Percentiles rank a stretch among this genome's conserved stretches.
phyloP scores from a whole-genome alignment of 768 basidiomycete species.

The Collybiopsis luxurians region DNA sequence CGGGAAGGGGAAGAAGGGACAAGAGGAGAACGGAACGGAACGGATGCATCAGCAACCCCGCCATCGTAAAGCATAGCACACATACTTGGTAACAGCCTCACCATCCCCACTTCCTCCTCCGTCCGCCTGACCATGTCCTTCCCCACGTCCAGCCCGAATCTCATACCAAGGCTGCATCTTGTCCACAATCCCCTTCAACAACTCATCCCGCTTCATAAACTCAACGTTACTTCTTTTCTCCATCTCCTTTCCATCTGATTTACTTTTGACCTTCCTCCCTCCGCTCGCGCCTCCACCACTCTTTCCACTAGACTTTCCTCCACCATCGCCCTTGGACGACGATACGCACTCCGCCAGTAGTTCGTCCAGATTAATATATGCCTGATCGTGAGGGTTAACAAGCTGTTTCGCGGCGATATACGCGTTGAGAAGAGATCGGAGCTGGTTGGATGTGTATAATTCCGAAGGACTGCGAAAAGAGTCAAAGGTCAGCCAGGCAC shows the following conservation, averaged over 20 bases:
- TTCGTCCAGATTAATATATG: conserved; percentile 69
- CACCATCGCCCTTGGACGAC: too few relatives aligned
- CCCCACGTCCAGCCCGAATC: conserved; percentile 43
- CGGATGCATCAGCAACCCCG: too few relatives aligned
- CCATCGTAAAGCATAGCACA: too few relatives aligned
- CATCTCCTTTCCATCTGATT: not conserved
- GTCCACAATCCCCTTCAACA: conserved; percentile 47
- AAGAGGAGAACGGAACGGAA: not conserved
- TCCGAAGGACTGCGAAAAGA: conserved; percentile 38
- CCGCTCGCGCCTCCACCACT: too few relatives aligned
- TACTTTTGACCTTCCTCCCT: conserved; percentile 5
- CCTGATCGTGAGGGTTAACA: conserved; percentile 62
- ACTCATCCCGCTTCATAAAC: conserved; percentile 67
- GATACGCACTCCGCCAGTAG: conserved; percentile 32
- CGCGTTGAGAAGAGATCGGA: conserved; percentile 54
- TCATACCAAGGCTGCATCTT: conserved; percentile 82
- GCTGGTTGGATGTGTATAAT: conserved; percentile 54
- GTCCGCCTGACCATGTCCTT: too few relatives aligned
- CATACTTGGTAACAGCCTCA: conserved; percentile 61
- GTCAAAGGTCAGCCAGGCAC: not conserved
- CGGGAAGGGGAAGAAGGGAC: not conserved
- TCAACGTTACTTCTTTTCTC: conserved; percentile 23
- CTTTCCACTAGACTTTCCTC: too few relatives aligned
- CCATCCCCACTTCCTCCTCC: too few relatives aligned
- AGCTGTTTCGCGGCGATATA: conserved; percentile 65